Conservation (phyloP, 202 grass and related monocot species). For the Setaria viridis region DNA sequence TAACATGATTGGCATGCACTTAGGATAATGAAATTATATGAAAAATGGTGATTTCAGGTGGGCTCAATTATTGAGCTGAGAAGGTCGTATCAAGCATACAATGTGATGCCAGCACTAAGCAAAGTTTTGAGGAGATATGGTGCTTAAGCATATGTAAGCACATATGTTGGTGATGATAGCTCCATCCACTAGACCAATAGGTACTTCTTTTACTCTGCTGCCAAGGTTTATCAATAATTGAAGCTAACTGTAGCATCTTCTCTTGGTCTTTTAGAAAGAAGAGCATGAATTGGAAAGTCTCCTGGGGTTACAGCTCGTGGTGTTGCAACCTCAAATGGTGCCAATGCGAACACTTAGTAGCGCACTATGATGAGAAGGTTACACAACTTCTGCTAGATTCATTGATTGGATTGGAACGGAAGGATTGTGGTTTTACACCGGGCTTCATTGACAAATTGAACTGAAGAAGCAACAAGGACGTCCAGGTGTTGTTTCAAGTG, state of each 20-base stretch:
- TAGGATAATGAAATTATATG: slow-evolving; percentile 20
- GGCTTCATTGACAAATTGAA: slow-evolving; percentile 3
- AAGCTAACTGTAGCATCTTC: neutral
- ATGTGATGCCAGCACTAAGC: slow-evolving; percentile 97
- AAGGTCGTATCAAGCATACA: slow-evolving; percentile 98
- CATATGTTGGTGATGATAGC: slow-evolving; percentile 22
- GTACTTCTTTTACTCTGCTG: slow-evolving; percentile 24
- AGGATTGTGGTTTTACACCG: neutral
- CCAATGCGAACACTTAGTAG: neutral
- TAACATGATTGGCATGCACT: neutral
- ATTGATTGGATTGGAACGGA: neutral
- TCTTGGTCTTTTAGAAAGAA: slow-evolving; percentile 25
- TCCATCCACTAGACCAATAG: slow-evolving; percentile 25
- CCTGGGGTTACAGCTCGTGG: neutral
- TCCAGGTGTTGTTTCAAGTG: neutral
- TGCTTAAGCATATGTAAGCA: slow-evolving; percentile 51
- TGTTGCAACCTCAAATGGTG: neutral
- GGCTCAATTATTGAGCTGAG: slow-evolving; percentile 97
- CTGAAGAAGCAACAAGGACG: neutral
- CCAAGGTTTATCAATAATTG: slow-evolving; percentile 14
- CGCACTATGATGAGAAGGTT: slow-evolving; percentile 1
- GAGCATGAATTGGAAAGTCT: neutral
- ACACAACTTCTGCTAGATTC: neutral
- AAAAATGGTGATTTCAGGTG: slow-evolving; percentile 67
- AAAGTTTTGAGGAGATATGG: slow-evolving; percentile 99